A percentile compares a stretch with the other conserved stretches of the same genome.
Conservation (phyloP, 2,329 filamentous ascomycete genomes). For the Xylariomycetidae sp. region DNA sequence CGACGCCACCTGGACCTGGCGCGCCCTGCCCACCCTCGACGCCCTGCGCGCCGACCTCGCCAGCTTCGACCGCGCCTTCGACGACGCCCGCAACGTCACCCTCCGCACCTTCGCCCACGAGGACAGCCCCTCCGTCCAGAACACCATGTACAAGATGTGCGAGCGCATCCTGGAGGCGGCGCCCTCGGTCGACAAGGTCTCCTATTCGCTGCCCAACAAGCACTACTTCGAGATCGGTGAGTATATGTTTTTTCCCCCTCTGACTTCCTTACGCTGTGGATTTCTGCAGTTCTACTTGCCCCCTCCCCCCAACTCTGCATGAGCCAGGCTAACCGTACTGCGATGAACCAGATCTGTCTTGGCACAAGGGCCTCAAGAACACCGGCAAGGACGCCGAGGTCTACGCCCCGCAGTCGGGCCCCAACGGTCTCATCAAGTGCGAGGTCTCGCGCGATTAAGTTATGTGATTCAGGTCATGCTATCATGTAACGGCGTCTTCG, state of each 20-base stretch:
- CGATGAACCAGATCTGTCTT: conserved; percentile 91
- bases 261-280: not conserved
- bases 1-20: conserved; percentile 82
- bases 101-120: conserved; percentile 87
- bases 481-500: conserved; percentile 8
- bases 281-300: too few relatives aligned
- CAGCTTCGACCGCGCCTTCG: conserved; percentile 75
- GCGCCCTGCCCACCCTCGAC: conserved; percentile 56
- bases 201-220: conserved; percentile 91
- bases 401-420: conserved; percentile 85
- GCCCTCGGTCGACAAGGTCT: conserved; percentile 64
- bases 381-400: conserved; percentile 94
- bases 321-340: not conserved
- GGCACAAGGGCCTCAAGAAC: conserved; percentile 94
- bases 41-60: conserved; percentile 59
- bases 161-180: conserved; percentile 74
- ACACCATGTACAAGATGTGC: conserved; percentile 99
- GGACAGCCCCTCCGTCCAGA: conserved; percentile 86
- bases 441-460: conserved; percentile 60
- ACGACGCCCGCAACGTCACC: conserved; percentile 75
- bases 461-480: too few relatives aligned
- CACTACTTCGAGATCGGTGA: conserved; percentile 95
- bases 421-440: conserved; percentile 94
- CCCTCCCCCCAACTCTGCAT: not conserved
- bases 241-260: conserved; percentile 27